phyloP scores from a whole-genome alignment of 176 grass and related monocot species.

The Eleusine coracana region DNA sequence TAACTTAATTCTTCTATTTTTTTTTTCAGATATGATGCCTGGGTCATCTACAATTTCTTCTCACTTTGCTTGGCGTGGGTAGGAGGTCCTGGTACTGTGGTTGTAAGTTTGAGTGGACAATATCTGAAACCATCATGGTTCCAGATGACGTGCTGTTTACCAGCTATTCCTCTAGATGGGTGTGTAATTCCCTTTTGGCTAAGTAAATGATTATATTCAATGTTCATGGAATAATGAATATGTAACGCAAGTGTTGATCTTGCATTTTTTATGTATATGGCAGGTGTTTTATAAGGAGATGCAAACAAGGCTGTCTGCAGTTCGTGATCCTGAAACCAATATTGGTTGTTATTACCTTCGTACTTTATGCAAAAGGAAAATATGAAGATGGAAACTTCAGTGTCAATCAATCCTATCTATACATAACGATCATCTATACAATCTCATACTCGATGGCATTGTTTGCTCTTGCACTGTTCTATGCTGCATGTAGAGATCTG shows the following conservation, averaged over 20 bases:
- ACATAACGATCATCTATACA: constrained; percentile 85
- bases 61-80: constrained; percentile 95
- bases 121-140: constrained; percentile 76
- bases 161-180: constrained; percentile 82
- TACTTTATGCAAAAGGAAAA: constrained; percentile 84
- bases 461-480: constrained; percentile 80
- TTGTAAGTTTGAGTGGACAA: constrained; percentile 73
- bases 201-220: neutral
- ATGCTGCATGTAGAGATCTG: constrained; percentile 82
- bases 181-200: constrained; percentile 28
- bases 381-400: constrained; percentile 86
- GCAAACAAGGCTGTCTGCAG: constrained; percentile 84
- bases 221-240: neutral
- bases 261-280: constrained; percentile 27
- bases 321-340: constrained; percentile 91
- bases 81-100: constrained; percentile 79
- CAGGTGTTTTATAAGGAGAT: constrained; percentile 85
- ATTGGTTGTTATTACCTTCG: constrained; percentile 83
- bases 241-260: neutral
- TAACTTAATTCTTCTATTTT: constrained; percentile 35
- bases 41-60: constrained; percentile 95
- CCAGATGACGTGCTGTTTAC: constrained; percentile 87
- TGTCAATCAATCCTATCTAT: constrained; percentile 76
- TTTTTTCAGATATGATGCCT: constrained; percentile 82
- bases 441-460: constrained; percentile 77